These are phyloP conservation scores for Mycena floridula DNA, from an alignment of 768 basidiomycete genomes.

Conservation along the genomic window DNA sequence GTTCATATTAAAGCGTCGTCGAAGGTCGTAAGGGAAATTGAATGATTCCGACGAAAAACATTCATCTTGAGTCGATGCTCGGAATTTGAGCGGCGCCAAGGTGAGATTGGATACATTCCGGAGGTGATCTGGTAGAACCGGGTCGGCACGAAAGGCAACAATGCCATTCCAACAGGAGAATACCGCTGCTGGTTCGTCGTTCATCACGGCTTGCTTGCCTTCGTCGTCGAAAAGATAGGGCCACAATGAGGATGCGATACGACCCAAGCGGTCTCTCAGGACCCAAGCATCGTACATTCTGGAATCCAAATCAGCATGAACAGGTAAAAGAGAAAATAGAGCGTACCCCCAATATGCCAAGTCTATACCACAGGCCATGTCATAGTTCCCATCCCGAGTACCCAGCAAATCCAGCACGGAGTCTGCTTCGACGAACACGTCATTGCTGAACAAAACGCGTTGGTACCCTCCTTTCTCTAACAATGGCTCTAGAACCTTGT, in stretches of 20 bases:
- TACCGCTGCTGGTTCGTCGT: conserved; percentile 34
- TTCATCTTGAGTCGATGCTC: conserved; percentile 17
- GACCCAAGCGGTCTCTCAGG: conserved; percentile 26
- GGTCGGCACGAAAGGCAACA: conserved; percentile 31
- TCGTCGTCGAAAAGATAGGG: conserved; percentile 36
- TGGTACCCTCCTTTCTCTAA: conserved; percentile 27
- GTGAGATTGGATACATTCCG: background rate
- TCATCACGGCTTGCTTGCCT: conserved; percentile 25
- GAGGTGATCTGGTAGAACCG: conserved; percentile 24
- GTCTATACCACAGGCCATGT: conserved; percentile 39
- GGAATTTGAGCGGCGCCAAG: conserved; percentile 17
- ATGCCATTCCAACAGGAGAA: conserved; percentile 44
- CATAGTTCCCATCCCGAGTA: conserved; percentile 31
- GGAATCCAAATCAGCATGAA: too few species aligned
- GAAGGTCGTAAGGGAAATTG: conserved; percentile 34
- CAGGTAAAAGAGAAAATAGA: background rate
- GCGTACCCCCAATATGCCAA: conserved; percentile 22
- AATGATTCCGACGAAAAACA: conserved; percentile 35
- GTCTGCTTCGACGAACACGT: conserved; percentile 34
- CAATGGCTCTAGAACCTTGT: conserved; percentile 35
- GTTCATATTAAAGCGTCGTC: conserved; percentile 30
- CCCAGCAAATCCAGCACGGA: conserved; percentile 31
- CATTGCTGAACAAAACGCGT: conserved; percentile 35
- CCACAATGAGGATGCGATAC: conserved; percentile 25
- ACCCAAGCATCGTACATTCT: conserved; percentile 31